Evolutionary conservation across 2,329 filamentous ascomycete species (phyloP).

Genomic region (Verticillium klebahnii): DNA sequence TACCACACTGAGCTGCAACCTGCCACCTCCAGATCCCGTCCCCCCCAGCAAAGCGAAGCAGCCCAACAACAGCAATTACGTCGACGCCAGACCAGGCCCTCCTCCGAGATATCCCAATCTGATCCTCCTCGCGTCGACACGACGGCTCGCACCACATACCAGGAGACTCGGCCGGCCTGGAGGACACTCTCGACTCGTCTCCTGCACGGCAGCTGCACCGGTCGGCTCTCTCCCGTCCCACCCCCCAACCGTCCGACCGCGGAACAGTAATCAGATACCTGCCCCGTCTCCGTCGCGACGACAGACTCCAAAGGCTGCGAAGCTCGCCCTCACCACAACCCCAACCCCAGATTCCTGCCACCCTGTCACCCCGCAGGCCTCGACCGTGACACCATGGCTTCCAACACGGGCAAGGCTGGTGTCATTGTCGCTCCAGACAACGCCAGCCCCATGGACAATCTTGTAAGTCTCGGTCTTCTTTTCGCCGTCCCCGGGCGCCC

Average conservation of each 20-base stretch:
- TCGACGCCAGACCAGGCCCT: background rate
- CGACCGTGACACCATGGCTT: slow-evolving; percentile 28
- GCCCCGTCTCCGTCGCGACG: background rate
- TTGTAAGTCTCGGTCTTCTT: slow-evolving; percentile 42
- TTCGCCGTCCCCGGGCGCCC: slow-evolving; percentile 1
- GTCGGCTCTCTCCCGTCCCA: background rate
- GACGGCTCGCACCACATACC: background rate
- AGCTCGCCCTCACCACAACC: slow-evolving; percentile 2
- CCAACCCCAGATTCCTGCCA: slow-evolving; percentile 5
- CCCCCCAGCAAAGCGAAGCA: background rate
- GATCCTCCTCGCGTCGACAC: background rate
- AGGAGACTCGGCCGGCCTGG: background rate
- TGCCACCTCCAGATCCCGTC: background rate
- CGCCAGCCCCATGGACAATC: slow-evolving; percentile 49
- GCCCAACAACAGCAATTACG: background rate
- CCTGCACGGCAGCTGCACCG: background rate
- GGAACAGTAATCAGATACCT: slow-evolving; percentile 1
- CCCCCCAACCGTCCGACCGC: slow-evolving; percentile 2
- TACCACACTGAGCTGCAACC: background rate
- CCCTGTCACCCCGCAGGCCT: slow-evolving; percentile 3
- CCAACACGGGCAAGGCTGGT: slow-evolving; percentile 50
- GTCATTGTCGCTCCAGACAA: slow-evolving; percentile 49
- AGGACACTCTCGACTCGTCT: background rate
- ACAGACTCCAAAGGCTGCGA: background rate
- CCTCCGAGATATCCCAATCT: background rate